Evolutionary conservation across 2,329 filamentous ascomycete genomes (phyloP).

Genomic region (Claviceps sp.): DNA sequence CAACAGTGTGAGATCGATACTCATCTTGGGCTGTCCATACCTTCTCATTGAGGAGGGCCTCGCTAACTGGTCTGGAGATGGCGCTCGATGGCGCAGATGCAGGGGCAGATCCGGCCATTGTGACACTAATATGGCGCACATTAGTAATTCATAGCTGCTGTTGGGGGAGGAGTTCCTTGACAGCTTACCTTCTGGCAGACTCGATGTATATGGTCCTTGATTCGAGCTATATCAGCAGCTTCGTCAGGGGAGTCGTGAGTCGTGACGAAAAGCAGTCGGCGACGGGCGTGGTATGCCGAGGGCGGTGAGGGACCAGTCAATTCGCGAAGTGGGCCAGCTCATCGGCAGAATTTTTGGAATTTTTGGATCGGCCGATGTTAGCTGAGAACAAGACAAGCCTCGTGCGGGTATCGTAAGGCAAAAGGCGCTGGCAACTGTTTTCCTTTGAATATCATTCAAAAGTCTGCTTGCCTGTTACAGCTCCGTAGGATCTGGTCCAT

Average conservation of each 20-base stretch:
- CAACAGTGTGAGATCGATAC: not conserved
- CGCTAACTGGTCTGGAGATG: constrained; percentile 79
- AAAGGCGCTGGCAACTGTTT: not conserved
- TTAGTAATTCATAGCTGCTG: not conserved
- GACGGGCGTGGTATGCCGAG: constrained; percentile 18
- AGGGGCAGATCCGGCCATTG: constrained; percentile 40
- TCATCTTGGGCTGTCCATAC: constrained; percentile 33
- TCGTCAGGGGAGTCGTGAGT: constrained; percentile 16
- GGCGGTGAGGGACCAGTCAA: constrained; percentile 25
- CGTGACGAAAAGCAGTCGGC: constrained; percentile 21
- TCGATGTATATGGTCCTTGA: constrained; percentile 6
- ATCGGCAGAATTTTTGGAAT: constrained; percentile 27
- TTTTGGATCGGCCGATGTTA: constrained; percentile 19
- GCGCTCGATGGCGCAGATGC: constrained; percentile 42
- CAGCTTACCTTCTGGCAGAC: constrained; percentile 3
- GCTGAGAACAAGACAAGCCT: no score
- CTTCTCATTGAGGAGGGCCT: constrained; percentile 98
- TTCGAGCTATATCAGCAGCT: constrained; percentile 18
- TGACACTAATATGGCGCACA: constrained; percentile 11
- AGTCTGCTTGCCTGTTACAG: not conserved
- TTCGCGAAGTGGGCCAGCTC: constrained; percentile 11
- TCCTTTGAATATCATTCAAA: not conserved
- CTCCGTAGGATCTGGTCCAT: not conserved
- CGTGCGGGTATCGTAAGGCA: no score
- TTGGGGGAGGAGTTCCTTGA: not conserved